A percentile compares a stretch with the other conserved stretches of the same genome.
Conservation (phyloP, 306 rosid genomes). For the Ziziphus jujuba region DNA sequence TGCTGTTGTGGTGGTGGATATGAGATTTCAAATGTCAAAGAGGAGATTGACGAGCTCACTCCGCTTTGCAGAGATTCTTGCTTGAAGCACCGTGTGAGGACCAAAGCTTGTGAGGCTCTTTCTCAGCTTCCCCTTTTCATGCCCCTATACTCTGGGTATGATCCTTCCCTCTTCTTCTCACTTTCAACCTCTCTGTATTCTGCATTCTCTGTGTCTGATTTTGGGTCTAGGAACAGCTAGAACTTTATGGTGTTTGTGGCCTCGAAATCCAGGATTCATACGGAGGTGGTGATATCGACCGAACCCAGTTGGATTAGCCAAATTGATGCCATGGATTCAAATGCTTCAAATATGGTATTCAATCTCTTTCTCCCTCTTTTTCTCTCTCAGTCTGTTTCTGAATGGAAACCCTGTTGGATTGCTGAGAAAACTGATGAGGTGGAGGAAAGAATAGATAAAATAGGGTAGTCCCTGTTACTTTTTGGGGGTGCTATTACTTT, state of each 20-base stretch:
- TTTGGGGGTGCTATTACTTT: too few species aligned
- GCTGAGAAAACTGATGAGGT: too few species aligned
- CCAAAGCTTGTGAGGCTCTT: conserved; percentile 72
- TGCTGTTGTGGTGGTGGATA: conserved; percentile 71
- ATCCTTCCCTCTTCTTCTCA: not conserved
- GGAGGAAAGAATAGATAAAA: too few species aligned
- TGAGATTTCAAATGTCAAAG: conserved; percentile 24
- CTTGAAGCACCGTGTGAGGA: conserved; percentile 51
- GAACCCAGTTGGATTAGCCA: conserved; percentile 65
- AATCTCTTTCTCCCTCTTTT: not conserved
- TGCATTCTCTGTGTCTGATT: not conserved
- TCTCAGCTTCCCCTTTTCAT: conserved; percentile 58
- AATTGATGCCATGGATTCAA: conserved; percentile 33
- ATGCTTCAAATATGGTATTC: conserved; percentile 29
- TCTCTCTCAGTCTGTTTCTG: not conserved
- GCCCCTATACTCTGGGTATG: conserved; percentile 57
- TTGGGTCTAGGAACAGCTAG: conserved; percentile 2
- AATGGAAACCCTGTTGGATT: not conserved
- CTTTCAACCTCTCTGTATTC: not conserved
- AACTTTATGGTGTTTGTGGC: conserved; percentile 5
- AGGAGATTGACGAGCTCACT: conserved; percentile 31
- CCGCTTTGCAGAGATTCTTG: conserved; percentile 52
- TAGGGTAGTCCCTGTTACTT: too few species aligned
- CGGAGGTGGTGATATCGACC: conserved; percentile 72
- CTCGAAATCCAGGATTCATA: conserved; percentile 51